Percentiles rank a stretch among this genome's conserved stretches.
These are phyloP conservation scores for Bruguiera parviflora DNA, from an alignment of 345 rosid species.

Conservation along the genomic window DNA sequence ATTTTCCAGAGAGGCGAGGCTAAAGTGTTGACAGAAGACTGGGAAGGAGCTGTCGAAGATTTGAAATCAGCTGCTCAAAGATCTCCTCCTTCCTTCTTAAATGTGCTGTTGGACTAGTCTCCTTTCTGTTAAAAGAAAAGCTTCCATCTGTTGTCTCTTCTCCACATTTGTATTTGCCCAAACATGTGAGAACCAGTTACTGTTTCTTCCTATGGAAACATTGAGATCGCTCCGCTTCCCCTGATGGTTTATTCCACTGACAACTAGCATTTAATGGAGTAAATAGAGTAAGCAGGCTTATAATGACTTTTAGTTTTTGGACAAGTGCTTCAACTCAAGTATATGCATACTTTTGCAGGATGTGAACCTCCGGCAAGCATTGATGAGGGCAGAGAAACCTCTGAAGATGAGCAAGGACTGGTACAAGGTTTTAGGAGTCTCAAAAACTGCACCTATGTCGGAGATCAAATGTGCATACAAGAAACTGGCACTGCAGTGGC, in stretches of 20 bases:
- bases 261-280: neutral
- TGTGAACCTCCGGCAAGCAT: conserved; percentile 64
- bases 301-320: neutral
- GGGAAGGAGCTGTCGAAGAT: conserved; percentile 98
- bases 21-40: conserved; percentile 83
- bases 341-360: conserved; percentile 43
- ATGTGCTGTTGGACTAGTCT: neutral
- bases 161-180: neutral
- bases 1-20: conserved; percentile 83
- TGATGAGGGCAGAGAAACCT: conserved; percentile 90
- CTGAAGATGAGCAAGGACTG: conserved; percentile 96
- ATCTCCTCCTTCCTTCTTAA: conserved; percentile 37
- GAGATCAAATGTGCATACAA: conserved; percentile 92
- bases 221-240: neutral
- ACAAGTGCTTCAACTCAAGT: neutral
- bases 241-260: neutral
- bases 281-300: neutral
- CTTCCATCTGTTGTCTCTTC: neutral
- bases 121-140: no score
- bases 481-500: conserved; percentile 96
- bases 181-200: neutral
- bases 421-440: conserved; percentile 82
- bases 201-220: neutral
- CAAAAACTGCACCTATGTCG: conserved; percentile 66
- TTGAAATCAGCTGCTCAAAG: conserved; percentile 73